Evolutionary conservation across 306 rosid genomes (phyloP).

Genomic region (Ormosia emarginata): DNA sequence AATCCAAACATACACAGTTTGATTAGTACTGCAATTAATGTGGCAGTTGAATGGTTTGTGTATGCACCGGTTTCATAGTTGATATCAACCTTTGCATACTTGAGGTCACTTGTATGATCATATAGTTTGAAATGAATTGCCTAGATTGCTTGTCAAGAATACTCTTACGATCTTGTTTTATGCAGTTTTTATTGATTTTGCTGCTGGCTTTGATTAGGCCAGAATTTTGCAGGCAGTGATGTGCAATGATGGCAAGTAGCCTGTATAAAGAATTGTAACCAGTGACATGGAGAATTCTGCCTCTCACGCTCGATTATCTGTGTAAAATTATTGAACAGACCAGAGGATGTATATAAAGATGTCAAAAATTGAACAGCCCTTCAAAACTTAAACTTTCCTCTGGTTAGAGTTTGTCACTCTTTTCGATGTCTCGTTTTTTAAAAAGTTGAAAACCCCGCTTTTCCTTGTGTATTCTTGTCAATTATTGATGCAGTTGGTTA

Average conservation of each 20-base stretch:
- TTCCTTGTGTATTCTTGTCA: background rate
- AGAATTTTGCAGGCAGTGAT: slow-evolving; percentile 43
- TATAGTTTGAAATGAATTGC: background rate
- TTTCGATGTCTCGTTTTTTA: background rate
- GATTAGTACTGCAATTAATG: slow-evolving; percentile 18
- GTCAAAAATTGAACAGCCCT: slow-evolving; percentile 29
- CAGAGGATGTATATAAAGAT: slow-evolving; percentile 46
- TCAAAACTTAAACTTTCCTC: slow-evolving; percentile 8
- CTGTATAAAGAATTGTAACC: slow-evolving; percentile 43
- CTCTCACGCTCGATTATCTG: slow-evolving; percentile 17
- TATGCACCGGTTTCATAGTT: slow-evolving; percentile 16
- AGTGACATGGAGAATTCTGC: slow-evolving; percentile 35
- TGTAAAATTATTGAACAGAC: slow-evolving; percentile 37
- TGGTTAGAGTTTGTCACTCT: slow-evolving; percentile 7
- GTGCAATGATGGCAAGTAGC: slow-evolving; percentile 22
- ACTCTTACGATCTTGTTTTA: background rate
- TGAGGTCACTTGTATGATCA: slow-evolving; percentile 7
- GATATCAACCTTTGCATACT: slow-evolving; percentile 2
- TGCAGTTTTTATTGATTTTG: background rate
- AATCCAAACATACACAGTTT: background rate
- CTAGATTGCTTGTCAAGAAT: background rate
- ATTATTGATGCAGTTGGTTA: background rate
- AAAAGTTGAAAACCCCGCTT: background rate
- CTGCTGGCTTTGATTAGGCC: slow-evolving; percentile 19
- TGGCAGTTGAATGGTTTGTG: slow-evolving; percentile 1